phyloP scores from a whole-genome alignment of 78 protist genomes.

The Corallochytrium limacisporum region DNA sequence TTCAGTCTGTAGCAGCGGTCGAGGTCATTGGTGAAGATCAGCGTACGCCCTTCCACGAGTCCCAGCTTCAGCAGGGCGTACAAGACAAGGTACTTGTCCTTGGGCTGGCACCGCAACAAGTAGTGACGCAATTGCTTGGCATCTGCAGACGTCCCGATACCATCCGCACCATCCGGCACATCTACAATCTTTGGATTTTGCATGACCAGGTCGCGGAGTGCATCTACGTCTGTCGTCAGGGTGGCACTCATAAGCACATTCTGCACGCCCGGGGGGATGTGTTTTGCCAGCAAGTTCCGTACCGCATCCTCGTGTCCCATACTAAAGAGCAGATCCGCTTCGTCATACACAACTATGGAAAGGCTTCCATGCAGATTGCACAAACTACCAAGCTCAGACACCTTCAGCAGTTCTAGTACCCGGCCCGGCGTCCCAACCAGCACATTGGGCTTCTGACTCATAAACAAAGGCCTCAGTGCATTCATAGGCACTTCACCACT shows the following conservation, averaged over 20 bases:
- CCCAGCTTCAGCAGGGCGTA: slow-evolving; percentile 45
- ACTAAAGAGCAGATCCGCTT: slow-evolving; percentile 68
- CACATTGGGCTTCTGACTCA: too few relatives aligned
- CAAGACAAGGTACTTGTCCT: slow-evolving; percentile 44
- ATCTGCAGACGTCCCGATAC: slow-evolving; percentile 12
- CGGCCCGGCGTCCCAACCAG: too few relatives aligned
- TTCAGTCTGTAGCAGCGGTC: slow-evolving; percentile 42
- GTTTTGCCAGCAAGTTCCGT: slow-evolving; percentile 1
- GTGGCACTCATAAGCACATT: slow-evolving; percentile 76
- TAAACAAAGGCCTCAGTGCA: too few relatives aligned
- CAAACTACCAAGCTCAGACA: too few relatives aligned
- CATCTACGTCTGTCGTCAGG: slow-evolving; percentile 44
- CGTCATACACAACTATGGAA: slow-evolving; percentile 54
- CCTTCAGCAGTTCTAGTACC: too few relatives aligned
- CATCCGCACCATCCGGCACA: slow-evolving; percentile 18
- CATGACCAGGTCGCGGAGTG: slow-evolving; percentile 35
- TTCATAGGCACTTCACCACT: too few relatives aligned
- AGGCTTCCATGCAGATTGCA: too few relatives aligned
- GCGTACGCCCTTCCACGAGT: slow-evolving; percentile 48
- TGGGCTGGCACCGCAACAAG: background rate
- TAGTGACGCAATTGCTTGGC: background rate
- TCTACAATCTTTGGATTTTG: slow-evolving; percentile 42
- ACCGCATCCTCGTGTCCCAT: slow-evolving; percentile 61
- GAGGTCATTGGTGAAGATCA: slow-evolving; percentile 62
- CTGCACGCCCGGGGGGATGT: slow-evolving; percentile 43